phyloP scores from a whole-genome alignment of 1,139 yeast genomes.

The Zygoascus hellenicus region DNA sequence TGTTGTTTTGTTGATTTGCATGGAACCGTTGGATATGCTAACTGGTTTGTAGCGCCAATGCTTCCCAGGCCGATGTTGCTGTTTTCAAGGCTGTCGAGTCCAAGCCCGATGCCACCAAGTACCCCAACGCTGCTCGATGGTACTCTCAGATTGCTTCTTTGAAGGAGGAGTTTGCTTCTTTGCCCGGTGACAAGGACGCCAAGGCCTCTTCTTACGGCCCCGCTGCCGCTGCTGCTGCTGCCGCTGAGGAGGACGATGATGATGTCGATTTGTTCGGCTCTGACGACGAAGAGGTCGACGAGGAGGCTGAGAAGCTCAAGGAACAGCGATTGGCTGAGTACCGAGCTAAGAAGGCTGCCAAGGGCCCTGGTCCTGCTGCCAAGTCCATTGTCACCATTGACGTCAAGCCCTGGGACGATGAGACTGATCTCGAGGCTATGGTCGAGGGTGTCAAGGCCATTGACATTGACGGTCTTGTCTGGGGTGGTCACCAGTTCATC shows the following conservation, averaged over 20 bases:
- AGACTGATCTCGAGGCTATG: constrained; percentile 88
- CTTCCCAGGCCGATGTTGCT: constrained; percentile 94
- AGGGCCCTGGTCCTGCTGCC: constrained; percentile 98
- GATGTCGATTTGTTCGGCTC: constrained; percentile 96
- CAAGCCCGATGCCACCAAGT: constrained; percentile 49
- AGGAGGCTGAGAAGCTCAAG: constrained; percentile 93
- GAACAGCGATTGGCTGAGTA: constrained; percentile 96
- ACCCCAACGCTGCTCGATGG: constrained; percentile 97
- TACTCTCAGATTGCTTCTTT: constrained; percentile 94
- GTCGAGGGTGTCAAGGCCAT: constrained; percentile 78
- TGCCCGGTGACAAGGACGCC: constrained; percentile 36
- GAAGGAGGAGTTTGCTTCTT: constrained; percentile 67
- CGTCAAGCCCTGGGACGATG: constrained; percentile 99
- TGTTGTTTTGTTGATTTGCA: neutral
- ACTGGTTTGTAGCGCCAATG: constrained; percentile 20
- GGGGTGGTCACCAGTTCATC: constrained; percentile 98
- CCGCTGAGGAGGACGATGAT: constrained; percentile 76
- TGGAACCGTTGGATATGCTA: neutral
- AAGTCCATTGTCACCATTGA: constrained; percentile 95
- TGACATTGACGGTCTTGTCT: constrained; percentile 84
- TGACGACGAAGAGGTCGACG: constrained; percentile 89
- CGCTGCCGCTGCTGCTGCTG: constrained; percentile 52
- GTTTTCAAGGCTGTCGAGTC: constrained; percentile 88
- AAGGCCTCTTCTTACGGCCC: constrained; percentile 51
- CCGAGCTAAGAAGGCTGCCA: constrained; percentile 95